Base-by-base conservation (phyloP, 208 protist species). In the Vickermania spadyakhi region DNA sequence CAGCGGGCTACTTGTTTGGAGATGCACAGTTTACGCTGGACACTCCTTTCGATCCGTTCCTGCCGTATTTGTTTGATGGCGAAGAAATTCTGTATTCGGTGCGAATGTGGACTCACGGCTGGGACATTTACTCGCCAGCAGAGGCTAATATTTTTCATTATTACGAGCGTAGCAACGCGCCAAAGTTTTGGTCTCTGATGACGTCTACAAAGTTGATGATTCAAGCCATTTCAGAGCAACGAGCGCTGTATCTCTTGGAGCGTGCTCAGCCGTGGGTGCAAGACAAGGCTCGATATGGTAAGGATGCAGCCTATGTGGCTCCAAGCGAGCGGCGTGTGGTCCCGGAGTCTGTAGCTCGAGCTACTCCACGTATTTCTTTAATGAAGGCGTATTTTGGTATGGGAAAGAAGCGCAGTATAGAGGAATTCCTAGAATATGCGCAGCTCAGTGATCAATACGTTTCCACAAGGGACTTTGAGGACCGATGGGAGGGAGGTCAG, bases 11-110 rank as follows among this genome's bases (percentile, higher is more conserved):
- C 62, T 75, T 91, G 55, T 91, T 91, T 68, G 84, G 78, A 1
- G 76, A 89, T 57, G 74, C 79, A 11, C 71, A 77, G 70, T 87
- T 80, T 67, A 62, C 86, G 14, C 65, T 81, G 26, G 83, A 93
- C 31, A 82, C 84, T 5, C 94, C 92, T 1, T 97, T 97, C 70
- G 94, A 97, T 68, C 93, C 94, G 5, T 84, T 94, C 63, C 75
- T 98, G 49, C 79, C 78, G 5, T 94, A 93, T 68, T 54, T 98
- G 7, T 98, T 98, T 70, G 93, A 96, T 56, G 94, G 94, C 3
- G 94, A 98, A 66, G 91, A 96, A 64, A 88, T 86, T 25, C 56
- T 90, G 41, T 93, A 93, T 75, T 79, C 85, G 0, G 79, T 67
- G 41, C 81, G 92, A 3, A 31, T 96, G 41, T 97, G 79, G 79